These are phyloP conservation scores for Trametes sp. DNA, from an alignment of 1,284 basidiomycete genomes.

Conservation along the genomic window DNA sequence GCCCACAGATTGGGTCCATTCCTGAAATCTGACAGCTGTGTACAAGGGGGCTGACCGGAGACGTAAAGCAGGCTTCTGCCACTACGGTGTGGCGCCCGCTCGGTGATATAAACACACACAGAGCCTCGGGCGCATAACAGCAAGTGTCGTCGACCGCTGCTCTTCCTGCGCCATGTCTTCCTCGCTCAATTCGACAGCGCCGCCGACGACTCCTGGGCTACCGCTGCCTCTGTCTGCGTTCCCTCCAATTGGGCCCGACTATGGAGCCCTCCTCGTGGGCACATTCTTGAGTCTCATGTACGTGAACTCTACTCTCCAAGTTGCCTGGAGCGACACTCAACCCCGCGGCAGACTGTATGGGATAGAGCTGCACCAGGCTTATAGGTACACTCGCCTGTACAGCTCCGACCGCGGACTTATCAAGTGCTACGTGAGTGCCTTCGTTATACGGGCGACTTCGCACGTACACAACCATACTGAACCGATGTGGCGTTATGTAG, in stretches of 20 bases:
- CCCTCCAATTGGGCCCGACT: background rate
- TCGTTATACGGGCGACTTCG: background rate
- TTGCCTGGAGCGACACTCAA: background rate
- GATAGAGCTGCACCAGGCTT: background rate
- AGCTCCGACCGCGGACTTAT: background rate
- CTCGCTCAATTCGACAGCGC: background rate
- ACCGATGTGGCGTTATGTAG: background rate
- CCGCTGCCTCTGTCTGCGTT: background rate
- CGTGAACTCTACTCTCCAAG: background rate
- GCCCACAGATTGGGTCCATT: too few species aligned
- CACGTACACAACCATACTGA: background rate
- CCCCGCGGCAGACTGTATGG: background rate
- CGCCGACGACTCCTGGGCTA: background rate
- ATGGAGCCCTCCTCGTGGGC: background rate
- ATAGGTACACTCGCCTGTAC: background rate
- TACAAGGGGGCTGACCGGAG: too few species aligned
- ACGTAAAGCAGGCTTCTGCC: too few species aligned
- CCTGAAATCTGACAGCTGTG: too few species aligned
- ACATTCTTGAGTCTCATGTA: slow-evolving; percentile 3
- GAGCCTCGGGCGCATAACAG: too few species aligned
- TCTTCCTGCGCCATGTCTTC: background rate
- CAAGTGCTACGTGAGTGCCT: background rate
- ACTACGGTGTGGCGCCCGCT: too few species aligned
- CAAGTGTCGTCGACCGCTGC: too few species aligned
- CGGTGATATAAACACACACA: too few species aligned